Evolutionary conservation across 176 grass and related monocot species (phyloP), one percentile per base, ranked within the genome.

Genomic region (Musa beccarii): DNA sequence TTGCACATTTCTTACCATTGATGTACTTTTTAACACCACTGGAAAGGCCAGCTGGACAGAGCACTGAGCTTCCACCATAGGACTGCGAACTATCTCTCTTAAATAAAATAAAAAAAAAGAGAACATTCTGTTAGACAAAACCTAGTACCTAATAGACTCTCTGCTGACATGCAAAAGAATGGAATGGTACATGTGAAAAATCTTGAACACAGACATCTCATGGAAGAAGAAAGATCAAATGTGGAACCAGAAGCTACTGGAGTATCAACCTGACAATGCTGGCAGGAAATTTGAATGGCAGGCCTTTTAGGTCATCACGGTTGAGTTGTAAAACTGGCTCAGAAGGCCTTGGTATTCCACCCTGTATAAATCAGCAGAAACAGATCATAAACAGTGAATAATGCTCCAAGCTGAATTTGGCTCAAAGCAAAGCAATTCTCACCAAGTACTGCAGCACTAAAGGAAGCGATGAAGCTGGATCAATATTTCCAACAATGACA

Each of bases 21-120:
- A 83, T 76, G 66, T 79, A 79, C 81, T 99, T 74, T 94, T 99
- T 52, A 99, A 69, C 66, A 85, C 72, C 14, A 99, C 90, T 73
- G 90, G 95, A 82, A 99, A 99, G 66, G 88, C 88, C 72, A 99
- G 79, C 79, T 99, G 95, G 59, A 99, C 95, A 63, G 89, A 99
- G 82, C 95, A 99, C 54, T 99, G 95, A 74, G 95, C 95, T 86
- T 99, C 95, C 80, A 99, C 95, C 95, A 99, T 99, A 87, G 95
- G 88, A 66, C 95, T 94, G 74, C 71, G 79, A 17, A 99, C 95
- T 87, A 93, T 76, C 83, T 99, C 95, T 83, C 95, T 43, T 99
- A 88, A 79, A 84, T 80, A 79, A 28, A 78, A n/a, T n/a, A 68
- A 53, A 77, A 70, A 70, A 61, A 9, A 26, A 81, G 68, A 17